Base-by-base conservation (phyloP, 1,284 basidiomycete species). In the Ganoderma leucocontextum region DNA sequence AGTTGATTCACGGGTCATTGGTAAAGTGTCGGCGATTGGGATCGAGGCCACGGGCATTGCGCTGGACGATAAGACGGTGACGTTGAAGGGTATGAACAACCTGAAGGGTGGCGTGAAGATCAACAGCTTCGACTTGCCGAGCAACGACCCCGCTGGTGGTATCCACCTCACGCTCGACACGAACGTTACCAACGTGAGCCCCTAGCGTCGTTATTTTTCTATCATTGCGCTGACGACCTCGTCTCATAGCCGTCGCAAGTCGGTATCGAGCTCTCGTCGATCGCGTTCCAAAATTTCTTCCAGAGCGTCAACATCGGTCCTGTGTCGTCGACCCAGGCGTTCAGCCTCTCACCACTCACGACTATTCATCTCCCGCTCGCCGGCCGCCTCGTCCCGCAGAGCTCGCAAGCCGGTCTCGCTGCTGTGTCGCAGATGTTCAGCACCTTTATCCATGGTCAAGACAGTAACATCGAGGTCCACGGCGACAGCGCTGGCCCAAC, bases 91-190 rank as follows among this genome's bases (percentile, higher is more conserved):
- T 49, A 88, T 94, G 81, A 91, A 94, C 77, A 88, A 88, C 44
- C 79, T 95, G 52, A 84, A 88, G 78, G 83, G 83, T 64, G 88
- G 87, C 29, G 91, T 94, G 36, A 82, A 79, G 59, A 91, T 94
- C 71, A 80, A 90, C 58, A 86, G 87, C 3, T 95, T 94, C 76
- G 91, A 94, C 78, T 78, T 95, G 57, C 93, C 92, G 1, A 82
- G 83, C 29, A 86, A 95, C 75, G 91, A 94, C 72, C 90, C 91
- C 1, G 86, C 85, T 3, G 93, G 93, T n/a, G 92, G 92, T 52
- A 90, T 95, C 68, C 86, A 87, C 69, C 81, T 95, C 59, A 91
- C 89, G 0, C 81, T 94, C 13, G 81, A 89, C 62, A 86, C 91
- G 0, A 86, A 84, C 19, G 83, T 90, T 35, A 81, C 84, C 15